phyloP scores from a whole-genome alignment of 1,284 basidiomycete genomes.

The Neolentinus lepideus region DNA sequence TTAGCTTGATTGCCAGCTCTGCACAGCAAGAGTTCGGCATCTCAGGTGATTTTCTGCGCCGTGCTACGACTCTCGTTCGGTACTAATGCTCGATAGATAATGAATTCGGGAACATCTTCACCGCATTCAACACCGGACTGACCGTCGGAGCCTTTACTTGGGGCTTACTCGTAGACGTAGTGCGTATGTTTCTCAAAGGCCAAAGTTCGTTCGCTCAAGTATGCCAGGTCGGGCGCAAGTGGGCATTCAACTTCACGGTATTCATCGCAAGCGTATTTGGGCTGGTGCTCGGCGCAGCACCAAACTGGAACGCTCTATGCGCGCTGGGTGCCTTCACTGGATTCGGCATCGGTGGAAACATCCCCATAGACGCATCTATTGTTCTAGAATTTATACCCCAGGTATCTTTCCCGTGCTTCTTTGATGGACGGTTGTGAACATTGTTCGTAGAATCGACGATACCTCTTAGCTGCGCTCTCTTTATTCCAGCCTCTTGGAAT shows the following conservation, averaged over 20 bases:
- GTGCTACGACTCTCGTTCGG: neutral
- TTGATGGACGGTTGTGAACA: neutral
- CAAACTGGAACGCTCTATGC: neutral
- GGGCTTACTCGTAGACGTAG: slow-evolving; percentile 12
- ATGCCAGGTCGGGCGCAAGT: slow-evolving; percentile 6
- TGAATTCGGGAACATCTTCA: neutral
- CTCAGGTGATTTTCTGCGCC: neutral
- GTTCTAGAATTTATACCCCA: neutral
- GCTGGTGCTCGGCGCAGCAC: neutral
- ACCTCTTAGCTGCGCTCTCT: neutral
- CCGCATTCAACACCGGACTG: slow-evolving; percentile 10
- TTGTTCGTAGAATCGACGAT: neutral
- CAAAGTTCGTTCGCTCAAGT: neutral
- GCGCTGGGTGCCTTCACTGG: neutral
- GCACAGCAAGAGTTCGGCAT: neutral
- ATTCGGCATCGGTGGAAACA: neutral
- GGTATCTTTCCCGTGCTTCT: neutral
- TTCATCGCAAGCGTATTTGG: slow-evolving; percentile 10
- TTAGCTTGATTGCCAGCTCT: neutral
- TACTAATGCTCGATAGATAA: neutral
- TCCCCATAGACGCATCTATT: neutral
- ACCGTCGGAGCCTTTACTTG: slow-evolving; percentile 12
- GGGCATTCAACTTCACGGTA: slow-evolving; percentile 13
- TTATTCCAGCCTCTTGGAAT: neutral
- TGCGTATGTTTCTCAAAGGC: neutral